Conservation (phyloP, 495 filamentous ascomycete genomes). For the Talaromyces adpressus region DNA sequence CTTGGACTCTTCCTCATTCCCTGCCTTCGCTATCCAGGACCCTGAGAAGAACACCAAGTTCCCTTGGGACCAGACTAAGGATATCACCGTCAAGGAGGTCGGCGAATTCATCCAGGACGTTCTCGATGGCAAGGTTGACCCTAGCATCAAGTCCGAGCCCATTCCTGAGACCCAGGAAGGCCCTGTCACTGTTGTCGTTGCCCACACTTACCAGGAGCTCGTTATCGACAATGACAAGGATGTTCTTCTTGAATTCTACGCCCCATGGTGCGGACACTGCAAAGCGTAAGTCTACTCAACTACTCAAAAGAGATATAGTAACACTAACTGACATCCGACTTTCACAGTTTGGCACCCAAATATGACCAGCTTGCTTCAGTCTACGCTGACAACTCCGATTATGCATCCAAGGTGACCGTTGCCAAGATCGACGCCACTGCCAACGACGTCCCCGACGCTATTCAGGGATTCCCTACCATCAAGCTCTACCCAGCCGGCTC, state of each 20-base stretch:
- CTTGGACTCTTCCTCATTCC: conserved; percentile 90
- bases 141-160: conserved; percentile 97
- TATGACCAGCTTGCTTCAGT: conserved; percentile 77
- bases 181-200: conserved; percentile 81
- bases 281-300: conserved; percentile 55
- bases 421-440: conserved; percentile 97
- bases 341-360: conserved; percentile 54
- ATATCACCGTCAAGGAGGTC: conserved; percentile 68
- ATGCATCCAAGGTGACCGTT: conserved; percentile 76
- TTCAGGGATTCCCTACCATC: conserved; percentile 98
- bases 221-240: conserved; percentile 94
- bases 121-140: conserved; percentile 78
- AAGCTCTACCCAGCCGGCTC: conserved; percentile 91
- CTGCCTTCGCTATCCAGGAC: conserved; percentile 97
- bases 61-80: conserved; percentile 81
- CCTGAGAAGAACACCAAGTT: conserved; percentile 95
- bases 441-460: conserved; percentile 96
- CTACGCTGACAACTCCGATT: conserved; percentile 64
- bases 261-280: conserved; percentile 99
- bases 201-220: conserved; percentile 86
- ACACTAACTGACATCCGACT: not conserved
- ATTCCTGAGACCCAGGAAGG: conserved; percentile 94
- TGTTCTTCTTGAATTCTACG: conserved; percentile 97
- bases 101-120: conserved; percentile 84
- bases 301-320: not conserved